Evolutionary conservation across 2,329 filamentous ascomycete species (phyloP).

Genomic region (Coniochaeta pulveracea): DNA sequence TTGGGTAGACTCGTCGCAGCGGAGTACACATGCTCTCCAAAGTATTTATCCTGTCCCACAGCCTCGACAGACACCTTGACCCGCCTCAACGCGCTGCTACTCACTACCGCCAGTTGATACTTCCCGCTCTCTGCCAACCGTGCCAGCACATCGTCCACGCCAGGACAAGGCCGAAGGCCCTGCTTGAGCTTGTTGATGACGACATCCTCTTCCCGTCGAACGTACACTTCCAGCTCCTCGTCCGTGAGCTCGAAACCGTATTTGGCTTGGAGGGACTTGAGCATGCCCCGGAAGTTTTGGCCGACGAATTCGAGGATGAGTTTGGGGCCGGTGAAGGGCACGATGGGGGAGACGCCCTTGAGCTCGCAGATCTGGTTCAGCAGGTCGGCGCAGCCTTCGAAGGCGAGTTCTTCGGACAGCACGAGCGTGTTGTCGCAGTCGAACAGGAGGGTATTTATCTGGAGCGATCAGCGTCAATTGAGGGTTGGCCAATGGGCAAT

Average conservation of each 20-base stretch:
- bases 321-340: slow-evolving; percentile 65
- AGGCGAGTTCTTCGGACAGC: slow-evolving; percentile 80
- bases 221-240: slow-evolving; percentile 63
- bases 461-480: slow-evolving; percentile 1
- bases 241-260: slow-evolving; percentile 59
- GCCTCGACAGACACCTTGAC: slow-evolving; percentile 70
- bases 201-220: slow-evolving; percentile 66
- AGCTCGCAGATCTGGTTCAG: slow-evolving; percentile 74
- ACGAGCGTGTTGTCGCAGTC: slow-evolving; percentile 89
- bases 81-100: slow-evolving; percentile 61
- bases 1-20: slow-evolving; percentile 66
- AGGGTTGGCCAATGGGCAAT: background rate
- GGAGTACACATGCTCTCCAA: slow-evolving; percentile 69
- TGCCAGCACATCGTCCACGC: slow-evolving; percentile 57
- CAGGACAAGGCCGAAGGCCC: slow-evolving; percentile 55
- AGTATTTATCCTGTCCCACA: slow-evolving; percentile 70
- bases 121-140: slow-evolving; percentile 46
- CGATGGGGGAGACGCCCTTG: slow-evolving; percentile 40
- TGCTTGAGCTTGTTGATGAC: slow-evolving; percentile 71
- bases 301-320: slow-evolving; percentile 84
- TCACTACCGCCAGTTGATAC: slow-evolving; percentile 72
- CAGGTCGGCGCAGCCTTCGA: slow-evolving; percentile 81
- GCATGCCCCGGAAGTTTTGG: slow-evolving; percentile 91
- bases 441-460: slow-evolving; percentile 64
- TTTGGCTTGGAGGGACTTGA: slow-evolving; percentile 62